These are phyloP conservation scores for Symmetrospora coprosmae DNA, from an alignment of 768 basidiomycete species.

Conservation along the genomic window DNA sequence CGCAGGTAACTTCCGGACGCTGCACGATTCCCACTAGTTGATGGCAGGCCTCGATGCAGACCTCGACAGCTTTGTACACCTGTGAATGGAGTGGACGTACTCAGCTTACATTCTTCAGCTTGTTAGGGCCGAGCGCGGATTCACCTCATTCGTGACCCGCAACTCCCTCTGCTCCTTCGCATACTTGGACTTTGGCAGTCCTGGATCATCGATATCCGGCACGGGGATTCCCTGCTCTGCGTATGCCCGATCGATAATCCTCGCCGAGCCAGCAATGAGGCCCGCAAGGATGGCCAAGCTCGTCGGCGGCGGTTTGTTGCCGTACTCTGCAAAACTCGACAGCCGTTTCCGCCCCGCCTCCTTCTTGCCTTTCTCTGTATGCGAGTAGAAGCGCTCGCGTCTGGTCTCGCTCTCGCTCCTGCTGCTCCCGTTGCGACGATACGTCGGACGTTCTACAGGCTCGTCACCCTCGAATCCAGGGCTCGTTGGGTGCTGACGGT, in stretches of 20 bases:
- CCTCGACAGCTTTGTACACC: slow-evolving; percentile 21
- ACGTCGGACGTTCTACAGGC: too few relatives aligned
- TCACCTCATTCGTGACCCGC: slow-evolving; percentile 8
- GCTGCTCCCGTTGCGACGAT: not conserved
- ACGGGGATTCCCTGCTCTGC: slow-evolving; percentile 8
- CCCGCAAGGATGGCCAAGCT: slow-evolving; percentile 9
- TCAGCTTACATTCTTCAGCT: not conserved
- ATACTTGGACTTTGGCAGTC: slow-evolving; percentile 15
- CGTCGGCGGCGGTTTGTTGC: slow-evolving; percentile 5
- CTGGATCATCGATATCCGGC: slow-evolving; percentile 21
- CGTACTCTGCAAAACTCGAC: slow-evolving; percentile 18
- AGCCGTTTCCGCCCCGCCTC: not conserved
- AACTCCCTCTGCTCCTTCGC: slow-evolving; percentile 14
- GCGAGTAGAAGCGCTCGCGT: not conserved
- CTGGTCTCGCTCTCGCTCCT: not conserved
- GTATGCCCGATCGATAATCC: slow-evolving; percentile 15
- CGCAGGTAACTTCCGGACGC: slow-evolving; percentile 8
- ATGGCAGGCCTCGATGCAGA: slow-evolving; percentile 19
- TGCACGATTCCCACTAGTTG: slow-evolving; percentile 19
- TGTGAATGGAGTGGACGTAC: not conserved
- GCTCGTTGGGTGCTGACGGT: too few relatives aligned
- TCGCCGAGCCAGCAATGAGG: slow-evolving; percentile 10
- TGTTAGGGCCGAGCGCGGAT: too few relatives aligned
- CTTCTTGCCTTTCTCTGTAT: not conserved
- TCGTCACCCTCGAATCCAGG: too few relatives aligned